Conservation (phyloP, 2,329 filamentous ascomycete species). For the Dothiorella sarmentorum region DNA sequence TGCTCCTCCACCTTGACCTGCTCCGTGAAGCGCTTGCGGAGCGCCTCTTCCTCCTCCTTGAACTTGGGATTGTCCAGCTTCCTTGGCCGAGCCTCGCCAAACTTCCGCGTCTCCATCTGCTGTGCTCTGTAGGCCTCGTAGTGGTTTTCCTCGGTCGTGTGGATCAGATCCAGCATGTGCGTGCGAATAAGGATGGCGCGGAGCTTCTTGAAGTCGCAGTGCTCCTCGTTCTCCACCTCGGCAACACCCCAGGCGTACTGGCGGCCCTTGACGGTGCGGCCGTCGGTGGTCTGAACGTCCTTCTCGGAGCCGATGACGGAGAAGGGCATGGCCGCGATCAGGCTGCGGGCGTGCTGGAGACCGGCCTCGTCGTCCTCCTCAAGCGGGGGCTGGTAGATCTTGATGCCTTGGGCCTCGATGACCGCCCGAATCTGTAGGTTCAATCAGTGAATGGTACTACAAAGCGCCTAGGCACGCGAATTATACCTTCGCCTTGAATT, state of each 20-base stretch:
- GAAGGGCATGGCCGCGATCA: constrained; percentile 98
- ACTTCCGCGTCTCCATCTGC: constrained; percentile 99
- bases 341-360: constrained; percentile 86
- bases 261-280: constrained; percentile 95
- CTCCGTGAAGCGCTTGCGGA: constrained; percentile 98
- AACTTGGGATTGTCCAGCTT: constrained; percentile 99
- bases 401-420: constrained; percentile 97
- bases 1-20: constrained; percentile 99
- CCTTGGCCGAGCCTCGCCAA: constrained; percentile 91
- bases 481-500: constrained; percentile 91
- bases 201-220: constrained; percentile 99
- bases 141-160: constrained; percentile 98
- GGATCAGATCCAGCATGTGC: constrained; percentile 99
- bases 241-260: constrained; percentile 99
- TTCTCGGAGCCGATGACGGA: constrained; percentile 99
- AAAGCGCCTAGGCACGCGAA: neutral
- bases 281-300: constrained; percentile 94
- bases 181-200: constrained; percentile 97
- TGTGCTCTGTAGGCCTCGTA: constrained; percentile 99
- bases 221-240: constrained; percentile 99
- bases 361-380: constrained; percentile 98
- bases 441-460: constrained; percentile 20
- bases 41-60: constrained; percentile 98
- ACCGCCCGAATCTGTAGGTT: constrained; percentile 75
- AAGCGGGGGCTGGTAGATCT: constrained; percentile 96